Percentiles rank a stretch among this genome's conserved stretches.
Evolutionary conservation across 139 green algal genomes (phyloP).

Genomic region (Diplosphaera chodatii): DNA sequence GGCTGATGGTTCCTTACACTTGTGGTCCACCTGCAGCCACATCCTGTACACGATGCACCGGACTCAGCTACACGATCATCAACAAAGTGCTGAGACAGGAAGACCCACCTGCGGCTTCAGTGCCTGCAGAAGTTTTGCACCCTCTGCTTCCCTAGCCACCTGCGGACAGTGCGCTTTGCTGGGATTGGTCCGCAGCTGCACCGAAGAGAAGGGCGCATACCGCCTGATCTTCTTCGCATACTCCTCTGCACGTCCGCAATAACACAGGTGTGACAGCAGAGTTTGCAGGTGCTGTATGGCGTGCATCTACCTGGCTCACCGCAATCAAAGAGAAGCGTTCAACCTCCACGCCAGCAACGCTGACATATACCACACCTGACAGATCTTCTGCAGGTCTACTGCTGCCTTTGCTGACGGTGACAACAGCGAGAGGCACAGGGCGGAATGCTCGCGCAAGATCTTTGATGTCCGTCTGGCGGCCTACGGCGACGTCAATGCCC

Average conservation of each 20-base stretch:
- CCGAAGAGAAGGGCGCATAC: conserved; percentile 1
- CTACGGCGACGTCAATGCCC: neutral
- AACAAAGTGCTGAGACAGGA: too few species aligned
- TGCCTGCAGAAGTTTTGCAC: conserved; percentile 34
- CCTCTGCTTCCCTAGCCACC: conserved; percentile 23
- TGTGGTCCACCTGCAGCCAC: too few species aligned
- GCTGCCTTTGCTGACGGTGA: conserved; percentile 41
- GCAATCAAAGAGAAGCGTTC: too few species aligned
- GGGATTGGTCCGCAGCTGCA: conserved; percentile 42
- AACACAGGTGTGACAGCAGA: too few species aligned
- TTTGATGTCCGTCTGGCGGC: neutral
- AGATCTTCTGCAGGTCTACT: conserved; percentile 24
- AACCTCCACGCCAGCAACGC: too few species aligned
- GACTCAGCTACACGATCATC: too few species aligned
- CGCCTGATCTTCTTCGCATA: conserved; percentile 42
- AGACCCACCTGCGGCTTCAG: conserved; percentile 5
- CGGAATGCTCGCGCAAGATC: conserved; percentile 24
- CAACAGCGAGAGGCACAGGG: conserved; percentile 37
- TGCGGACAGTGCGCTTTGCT: conserved; percentile 31
- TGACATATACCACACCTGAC: conserved; percentile 7
- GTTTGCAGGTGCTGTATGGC: too few species aligned
- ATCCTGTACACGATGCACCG: too few species aligned
- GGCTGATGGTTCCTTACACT: too few species aligned
- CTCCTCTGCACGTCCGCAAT: conserved; percentile 12
- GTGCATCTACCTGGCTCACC: too few species aligned